Evolutionary conservation across 2,329 filamentous ascomycete genomes (phyloP).

Genomic region (Xylaria sp.): DNA sequence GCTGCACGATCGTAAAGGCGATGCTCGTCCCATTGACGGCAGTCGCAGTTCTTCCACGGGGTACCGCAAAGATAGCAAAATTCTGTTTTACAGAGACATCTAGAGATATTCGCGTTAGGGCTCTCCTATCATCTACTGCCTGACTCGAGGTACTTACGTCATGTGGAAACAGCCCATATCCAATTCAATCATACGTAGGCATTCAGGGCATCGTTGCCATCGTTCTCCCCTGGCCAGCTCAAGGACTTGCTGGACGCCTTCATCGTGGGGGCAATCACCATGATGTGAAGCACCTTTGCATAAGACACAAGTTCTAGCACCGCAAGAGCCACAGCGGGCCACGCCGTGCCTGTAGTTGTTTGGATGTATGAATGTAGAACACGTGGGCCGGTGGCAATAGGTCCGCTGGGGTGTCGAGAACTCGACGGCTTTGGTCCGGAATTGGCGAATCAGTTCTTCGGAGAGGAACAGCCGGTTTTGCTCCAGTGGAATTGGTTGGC

Average conservation of each 20-base stretch:
- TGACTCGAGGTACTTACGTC: too few species aligned
- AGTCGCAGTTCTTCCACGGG: constrained; percentile 1
- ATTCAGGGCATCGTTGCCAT: constrained; percentile 56
- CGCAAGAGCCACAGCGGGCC: constrained; percentile 48
- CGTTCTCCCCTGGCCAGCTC: constrained; percentile 43
- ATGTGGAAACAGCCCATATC: constrained; percentile 55
- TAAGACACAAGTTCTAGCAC: constrained; percentile 46
- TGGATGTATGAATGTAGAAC: constrained; percentile 49
- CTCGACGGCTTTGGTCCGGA: constrained; percentile 51
- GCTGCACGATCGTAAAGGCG: constrained; percentile 13
- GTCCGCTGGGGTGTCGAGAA: constrained; percentile 49
- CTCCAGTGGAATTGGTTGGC: constrained; percentile 43
- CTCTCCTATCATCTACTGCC: too few species aligned
- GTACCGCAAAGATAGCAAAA: constrained; percentile 28
- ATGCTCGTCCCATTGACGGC: constrained; percentile 10
- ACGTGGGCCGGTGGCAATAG: constrained; percentile 51
- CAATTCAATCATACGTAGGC: constrained; percentile 52
- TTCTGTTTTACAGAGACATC: constrained; percentile 21
- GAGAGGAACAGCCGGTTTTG: constrained; percentile 42
- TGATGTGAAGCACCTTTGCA: constrained; percentile 53
- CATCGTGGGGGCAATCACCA: constrained; percentile 52
- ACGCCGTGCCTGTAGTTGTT: constrained; percentile 36
- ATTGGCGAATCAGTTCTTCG: constrained; percentile 38
- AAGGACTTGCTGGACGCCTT: constrained; percentile 43
- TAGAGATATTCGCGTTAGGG: background rate